Percentiles rank a stretch among this genome's conserved stretches.
phyloP scores from a whole-genome alignment of 768 basidiomycete species.

The Psilocybe cubensis region DNA sequence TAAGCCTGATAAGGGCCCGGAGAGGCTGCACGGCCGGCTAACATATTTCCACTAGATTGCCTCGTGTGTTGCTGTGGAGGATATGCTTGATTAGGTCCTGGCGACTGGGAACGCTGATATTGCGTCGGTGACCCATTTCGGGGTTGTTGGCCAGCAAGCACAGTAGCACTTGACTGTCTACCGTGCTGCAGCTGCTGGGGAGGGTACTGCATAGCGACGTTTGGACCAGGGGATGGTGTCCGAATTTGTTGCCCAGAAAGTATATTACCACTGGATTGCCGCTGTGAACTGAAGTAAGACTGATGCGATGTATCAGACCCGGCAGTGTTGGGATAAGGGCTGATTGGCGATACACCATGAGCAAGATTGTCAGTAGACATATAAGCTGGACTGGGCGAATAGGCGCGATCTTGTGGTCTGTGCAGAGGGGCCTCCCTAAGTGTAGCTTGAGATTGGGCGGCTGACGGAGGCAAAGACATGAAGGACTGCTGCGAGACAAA shows the following conservation, averaged over 20 bases:
- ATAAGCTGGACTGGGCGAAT: conserved; percentile 41
- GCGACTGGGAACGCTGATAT: conserved; percentile 17
- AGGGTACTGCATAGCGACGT: conserved; percentile 30
- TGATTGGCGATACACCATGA: conserved; percentile 17
- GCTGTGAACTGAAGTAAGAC: conserved; percentile 22
- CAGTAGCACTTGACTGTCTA: conserved; percentile 26
- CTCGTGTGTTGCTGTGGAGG: conserved; percentile 19
- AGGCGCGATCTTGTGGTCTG: conserved; percentile 51
- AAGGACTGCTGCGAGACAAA: conserved; percentile 43
- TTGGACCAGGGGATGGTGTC: conserved; percentile 24
- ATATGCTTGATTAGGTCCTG: conserved; percentile 25
- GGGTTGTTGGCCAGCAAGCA: conserved; percentile 9
- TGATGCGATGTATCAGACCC: conserved; percentile 17
- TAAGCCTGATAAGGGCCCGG: conserved; percentile 26
- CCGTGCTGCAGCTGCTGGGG: conserved; percentile 29
- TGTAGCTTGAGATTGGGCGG: conserved; percentile 33
- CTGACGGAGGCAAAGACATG: conserved; percentile 43
- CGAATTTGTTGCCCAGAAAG: conserved; percentile 22
- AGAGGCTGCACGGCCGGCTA: conserved; percentile 19
- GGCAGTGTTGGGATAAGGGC: conserved; percentile 11
- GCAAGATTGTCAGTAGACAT: conserved; percentile 29
- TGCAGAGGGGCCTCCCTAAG: conserved; percentile 64
- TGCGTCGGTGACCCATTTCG: not conserved
- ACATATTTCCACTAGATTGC: conserved; percentile 23
- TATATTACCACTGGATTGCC: conserved; percentile 24